Conservation (phyloP, 129 eudicot genomes). For the Helianthus tuberosus region DNA sequence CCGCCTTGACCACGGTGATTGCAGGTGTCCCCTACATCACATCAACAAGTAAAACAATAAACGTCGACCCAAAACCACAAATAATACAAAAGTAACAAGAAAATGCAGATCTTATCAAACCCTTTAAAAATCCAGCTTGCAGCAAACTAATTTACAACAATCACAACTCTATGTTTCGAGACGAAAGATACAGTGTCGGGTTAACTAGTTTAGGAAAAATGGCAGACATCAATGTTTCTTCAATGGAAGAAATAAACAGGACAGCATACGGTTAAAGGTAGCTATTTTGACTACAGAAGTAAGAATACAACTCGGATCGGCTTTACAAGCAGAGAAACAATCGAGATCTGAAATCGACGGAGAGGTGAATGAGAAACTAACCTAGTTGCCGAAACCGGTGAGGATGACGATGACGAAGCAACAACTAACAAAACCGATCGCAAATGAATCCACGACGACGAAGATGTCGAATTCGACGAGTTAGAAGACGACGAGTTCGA, state of each 20-base stretch:
- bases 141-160: neutral
- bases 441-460: slow-evolving; percentile 79
- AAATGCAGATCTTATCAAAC: slow-evolving; percentile 6
- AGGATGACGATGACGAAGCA: slow-evolving; percentile 33
- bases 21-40: slow-evolving; percentile 57
- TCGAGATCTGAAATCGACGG: slow-evolving; percentile 39
- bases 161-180: neutral
- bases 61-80: neutral
- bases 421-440: slow-evolving; percentile 73
- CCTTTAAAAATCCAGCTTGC: neutral
- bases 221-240: neutral
- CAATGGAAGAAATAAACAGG: too few species aligned
- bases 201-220: neutral
- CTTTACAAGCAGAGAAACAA: slow-evolving; percentile 16
- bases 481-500: slow-evolving; percentile 48
- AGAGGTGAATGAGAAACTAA: slow-evolving; percentile 48
- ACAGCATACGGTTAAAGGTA: too few species aligned
- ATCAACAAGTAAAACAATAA: neutral
- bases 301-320: slow-evolving; percentile 23
- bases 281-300: slow-evolving; percentile 4
- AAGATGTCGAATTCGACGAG: slow-evolving; percentile 38
- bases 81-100: neutral
- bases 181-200: too few species aligned
- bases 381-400: slow-evolving; percentile 70
- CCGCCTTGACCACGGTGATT: slow-evolving; percentile 87